phyloP scores from a whole-genome alignment of 257 asterid species.

The Lycium barbarum region DNA sequence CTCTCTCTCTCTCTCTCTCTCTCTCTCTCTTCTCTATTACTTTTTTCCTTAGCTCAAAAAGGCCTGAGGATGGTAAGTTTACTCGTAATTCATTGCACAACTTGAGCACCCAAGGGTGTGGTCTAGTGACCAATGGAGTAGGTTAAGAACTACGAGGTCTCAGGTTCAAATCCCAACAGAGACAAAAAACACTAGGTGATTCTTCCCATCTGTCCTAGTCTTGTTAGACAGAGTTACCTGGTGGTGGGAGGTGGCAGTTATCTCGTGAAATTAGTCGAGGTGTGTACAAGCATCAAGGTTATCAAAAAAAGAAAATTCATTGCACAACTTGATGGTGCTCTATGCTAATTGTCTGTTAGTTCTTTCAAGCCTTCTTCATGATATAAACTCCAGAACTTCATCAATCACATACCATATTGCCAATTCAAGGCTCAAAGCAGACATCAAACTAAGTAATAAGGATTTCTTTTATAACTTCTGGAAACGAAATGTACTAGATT shows the following conservation, averaged over 20 bases:
- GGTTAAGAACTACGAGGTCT: too few species aligned
- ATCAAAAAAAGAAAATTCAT: not conserved
- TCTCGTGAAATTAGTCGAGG: too few species aligned
- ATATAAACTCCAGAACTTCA: constrained; percentile 11
- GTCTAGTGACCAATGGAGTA: too few species aligned
- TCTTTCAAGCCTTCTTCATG: not conserved
- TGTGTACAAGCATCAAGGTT: too few species aligned
- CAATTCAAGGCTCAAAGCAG: constrained; percentile 21
- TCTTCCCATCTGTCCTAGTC: too few species aligned
- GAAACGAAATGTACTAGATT: not conserved
- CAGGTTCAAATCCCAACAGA: too few species aligned
- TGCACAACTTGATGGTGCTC: constrained; percentile 18
- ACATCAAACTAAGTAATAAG: constrained; percentile 23
- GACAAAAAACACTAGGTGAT: too few species aligned
- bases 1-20: constrained; percentile 24
- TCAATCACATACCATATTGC: constrained; percentile 2
- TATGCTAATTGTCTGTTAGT: not conserved
- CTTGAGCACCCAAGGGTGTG: not conserved
- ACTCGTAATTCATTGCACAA: constrained; percentile 9
- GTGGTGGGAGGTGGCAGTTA: too few species aligned
- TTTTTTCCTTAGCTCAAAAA: not conserved
- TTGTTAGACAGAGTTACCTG: too few species aligned
- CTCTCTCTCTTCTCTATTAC: not conserved
- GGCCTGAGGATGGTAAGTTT: not conserved
- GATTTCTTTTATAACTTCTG: not conserved